Percentiles rank a stretch among this genome's conserved stretches.
These are phyloP conservation scores for Claviceps quebecensis DNA, from an alignment of 2,329 filamentous ascomycete genomes.

Conservation along the genomic window DNA sequence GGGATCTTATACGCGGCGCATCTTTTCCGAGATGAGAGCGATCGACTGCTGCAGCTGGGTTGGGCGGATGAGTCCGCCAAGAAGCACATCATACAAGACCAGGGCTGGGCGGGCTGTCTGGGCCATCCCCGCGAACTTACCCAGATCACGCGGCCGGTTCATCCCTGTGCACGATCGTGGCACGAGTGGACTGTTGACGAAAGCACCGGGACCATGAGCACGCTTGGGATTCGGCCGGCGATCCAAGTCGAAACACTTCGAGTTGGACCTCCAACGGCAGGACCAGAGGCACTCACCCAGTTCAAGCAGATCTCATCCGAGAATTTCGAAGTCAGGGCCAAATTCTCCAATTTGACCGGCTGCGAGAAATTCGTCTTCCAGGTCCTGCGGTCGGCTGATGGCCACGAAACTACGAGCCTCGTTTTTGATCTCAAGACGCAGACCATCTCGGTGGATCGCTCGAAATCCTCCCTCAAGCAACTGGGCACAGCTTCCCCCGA, in stretches of 20 bases:
- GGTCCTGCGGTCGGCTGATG: constrained; percentile 4
- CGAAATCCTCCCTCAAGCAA: constrained; percentile 7
- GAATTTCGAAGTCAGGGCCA: constrained; percentile 5
- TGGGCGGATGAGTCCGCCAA: constrained; percentile 10
- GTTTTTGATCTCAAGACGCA: constrained; percentile 8
- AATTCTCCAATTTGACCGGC: constrained; percentile 1
- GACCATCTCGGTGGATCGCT: constrained; percentile 9
- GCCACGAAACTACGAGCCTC: constrained; percentile 7
- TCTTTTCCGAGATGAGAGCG: constrained; percentile 9
- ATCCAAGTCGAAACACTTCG: constrained; percentile 4
- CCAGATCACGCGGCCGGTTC: constrained; percentile 1
- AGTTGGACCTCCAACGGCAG: not conserved
- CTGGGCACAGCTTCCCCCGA: constrained; percentile 3
- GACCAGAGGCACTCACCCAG: not conserved
- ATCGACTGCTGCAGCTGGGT: constrained; percentile 8
- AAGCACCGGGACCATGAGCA: constrained; percentile 5
- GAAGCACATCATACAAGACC: constrained; percentile 3
- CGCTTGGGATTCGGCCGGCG: constrained; percentile 9
- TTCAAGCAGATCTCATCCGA: constrained; percentile 1
- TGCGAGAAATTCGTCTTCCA: constrained; percentile 4
- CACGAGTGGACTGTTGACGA: constrained; percentile 7
- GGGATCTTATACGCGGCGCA: constrained; percentile 12
- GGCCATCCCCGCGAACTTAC: constrained; percentile 8
- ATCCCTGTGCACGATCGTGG: not conserved
- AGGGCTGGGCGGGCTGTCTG: constrained; percentile 9